Evolutionary conservation across 2,329 filamentous ascomycete genomes (phyloP), one percentile per base, ranked within the genome.

Genomic region (Verticillium albo-atrum): DNA sequence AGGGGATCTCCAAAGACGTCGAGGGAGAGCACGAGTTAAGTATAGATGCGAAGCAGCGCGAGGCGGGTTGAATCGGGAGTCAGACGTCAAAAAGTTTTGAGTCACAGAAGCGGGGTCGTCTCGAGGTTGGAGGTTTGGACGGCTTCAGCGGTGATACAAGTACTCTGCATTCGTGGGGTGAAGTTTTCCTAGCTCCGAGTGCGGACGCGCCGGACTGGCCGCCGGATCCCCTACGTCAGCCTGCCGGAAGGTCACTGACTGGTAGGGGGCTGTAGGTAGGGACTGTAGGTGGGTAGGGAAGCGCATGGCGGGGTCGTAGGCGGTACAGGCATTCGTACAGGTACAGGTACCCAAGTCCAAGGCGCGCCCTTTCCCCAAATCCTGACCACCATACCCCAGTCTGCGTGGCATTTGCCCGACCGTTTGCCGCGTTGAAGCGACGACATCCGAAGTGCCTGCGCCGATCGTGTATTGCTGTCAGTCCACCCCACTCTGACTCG

Each of bases 71-170:
- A 9, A 25, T 23, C 37, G 37, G 37, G 12, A 20, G n/a, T 2
- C n/a, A 6, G 20, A 50, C 20, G 42, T 50, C 42, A 50, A 59
- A 59, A 61, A 26, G 53, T 42, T 55, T 58, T 61, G 59, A 61
- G 59, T 61, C 57, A 61, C 57, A 59, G 42, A 50, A 50, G 42
- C 20, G 42, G n/a, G 42, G 20, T 50, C 12, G n/a, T 50, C 42
- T 50, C n/a, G 42, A 50, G 42, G 42, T 50, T 23, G 20, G n/a
- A 50, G 14, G 42, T 50, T 50, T 50, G 42, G 42, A 50, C 5
- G 42, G 42, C 30, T 14, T 32, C 30, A 14, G 14, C 30, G 9
- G 30, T 32, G n/a, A n/a, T n/a, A n/a, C n/a, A n/a, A n/a, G n/a
- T n/a, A n/a, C n/a, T n/a, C n/a, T n/a, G n/a, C 30, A 23, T 10